Evolutionary conservation across 192 early-diverging fungal species (phyloP).

Genomic region (Gorgonomyces haynaldii): DNA sequence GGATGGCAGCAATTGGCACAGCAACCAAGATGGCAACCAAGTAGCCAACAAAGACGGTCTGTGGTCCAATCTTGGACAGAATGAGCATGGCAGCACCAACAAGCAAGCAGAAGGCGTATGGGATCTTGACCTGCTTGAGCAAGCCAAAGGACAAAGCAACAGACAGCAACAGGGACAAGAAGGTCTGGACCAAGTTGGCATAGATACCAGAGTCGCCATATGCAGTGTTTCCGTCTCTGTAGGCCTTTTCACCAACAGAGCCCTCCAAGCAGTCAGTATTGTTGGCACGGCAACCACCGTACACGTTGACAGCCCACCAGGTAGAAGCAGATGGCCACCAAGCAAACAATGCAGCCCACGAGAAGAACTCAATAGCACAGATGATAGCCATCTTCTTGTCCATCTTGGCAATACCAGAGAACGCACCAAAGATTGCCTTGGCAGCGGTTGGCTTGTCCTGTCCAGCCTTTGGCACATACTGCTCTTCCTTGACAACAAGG

Average conservation of each 20-base stretch:
- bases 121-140: slow-evolving; percentile 8
- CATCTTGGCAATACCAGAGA: slow-evolving; percentile 4
- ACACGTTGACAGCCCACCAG: slow-evolving; percentile 7
- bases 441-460: background rate
- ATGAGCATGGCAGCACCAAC: slow-evolving; percentile 13
- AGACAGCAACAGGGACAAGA: slow-evolving; percentile 6
- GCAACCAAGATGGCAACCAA: slow-evolving; percentile 3
- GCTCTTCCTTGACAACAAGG: slow-evolving; percentile 8
- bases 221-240: background rate
- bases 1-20: slow-evolving; percentile 9
- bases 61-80: slow-evolving; percentile 4
- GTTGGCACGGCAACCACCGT: slow-evolving; percentile 3
- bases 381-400: slow-evolving; percentile 6
- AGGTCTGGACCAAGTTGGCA: slow-evolving; percentile 8
- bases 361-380: slow-evolving; percentile 12
- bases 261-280: background rate
- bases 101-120: slow-evolving; percentile 3
- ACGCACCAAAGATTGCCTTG: background rate
- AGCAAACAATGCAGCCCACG: slow-evolving; percentile 12
- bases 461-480: slow-evolving; percentile 3
- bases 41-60: slow-evolving; percentile 3
- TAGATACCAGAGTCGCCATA: slow-evolving; percentile 8
- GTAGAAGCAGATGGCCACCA: slow-evolving; percentile 11
- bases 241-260: background rate
- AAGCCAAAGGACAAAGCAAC: background rate